phyloP scores from a whole-genome alignment of 768 basidiomycete species.

The Brasilioporus rufonigricans region DNA sequence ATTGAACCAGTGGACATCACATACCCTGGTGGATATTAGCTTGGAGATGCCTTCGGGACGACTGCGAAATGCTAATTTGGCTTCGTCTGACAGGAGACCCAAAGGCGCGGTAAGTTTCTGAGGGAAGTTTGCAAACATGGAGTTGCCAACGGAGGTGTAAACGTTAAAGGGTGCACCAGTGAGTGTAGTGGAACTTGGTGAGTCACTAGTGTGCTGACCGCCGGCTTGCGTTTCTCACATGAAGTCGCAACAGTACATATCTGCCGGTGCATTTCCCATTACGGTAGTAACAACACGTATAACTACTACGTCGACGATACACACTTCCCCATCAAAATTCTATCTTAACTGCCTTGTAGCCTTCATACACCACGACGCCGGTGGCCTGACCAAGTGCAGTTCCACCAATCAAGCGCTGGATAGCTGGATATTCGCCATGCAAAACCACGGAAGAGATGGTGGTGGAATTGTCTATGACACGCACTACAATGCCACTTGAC shows the following conservation, averaged over 20 bases:
- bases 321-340: slow-evolving; percentile 2
- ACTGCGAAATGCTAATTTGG: slow-evolving; percentile 86
- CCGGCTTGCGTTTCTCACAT: neutral
- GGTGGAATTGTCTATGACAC: slow-evolving; percentile 3
- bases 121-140: slow-evolving; percentile 71
- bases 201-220: neutral
- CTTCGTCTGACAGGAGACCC: slow-evolving; percentile 79
- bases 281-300: too few species aligned
- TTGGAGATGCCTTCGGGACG: slow-evolving; percentile 79
- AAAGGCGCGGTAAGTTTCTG: slow-evolving; percentile 73
- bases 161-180: too few species aligned
- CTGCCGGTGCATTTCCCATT: too few species aligned
- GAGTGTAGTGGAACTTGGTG: neutral
- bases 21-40: slow-evolving; percentile 67
- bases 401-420: slow-evolving; percentile 9
- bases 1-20: slow-evolving; percentile 24
- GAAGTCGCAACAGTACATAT: too few species aligned
- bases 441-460: slow-evolving; percentile 11
- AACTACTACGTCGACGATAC: too few species aligned
- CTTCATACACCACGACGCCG: neutral
- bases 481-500: slow-evolving; percentile 6
- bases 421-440: slow-evolving; percentile 13
- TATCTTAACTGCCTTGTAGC: slow-evolving; percentile 5
- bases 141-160: neutral
- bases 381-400: neutral